phyloP scores from a whole-genome alignment of 441 rosid species.

The Bocquillonia castaneifolia region DNA sequence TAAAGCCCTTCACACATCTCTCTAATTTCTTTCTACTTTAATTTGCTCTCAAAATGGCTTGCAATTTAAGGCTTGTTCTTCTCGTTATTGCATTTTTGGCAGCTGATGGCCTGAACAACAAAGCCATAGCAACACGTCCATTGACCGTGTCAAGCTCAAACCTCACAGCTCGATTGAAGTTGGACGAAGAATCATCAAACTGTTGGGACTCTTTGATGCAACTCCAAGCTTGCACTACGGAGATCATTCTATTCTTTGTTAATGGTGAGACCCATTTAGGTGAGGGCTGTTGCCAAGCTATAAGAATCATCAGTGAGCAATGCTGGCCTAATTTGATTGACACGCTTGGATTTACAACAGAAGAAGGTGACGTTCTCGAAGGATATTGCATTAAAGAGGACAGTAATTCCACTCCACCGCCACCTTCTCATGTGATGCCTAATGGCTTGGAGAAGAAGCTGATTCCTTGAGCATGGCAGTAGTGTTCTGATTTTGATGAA shows the following conservation, averaged over 20 bases:
- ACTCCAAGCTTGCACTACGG: conserved; percentile 54
- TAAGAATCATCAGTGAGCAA: conserved; percentile 36
- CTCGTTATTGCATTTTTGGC: conserved; percentile 8
- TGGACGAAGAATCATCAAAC: conserved; percentile 41
- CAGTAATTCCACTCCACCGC: neutral
- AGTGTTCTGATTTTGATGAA: neutral
- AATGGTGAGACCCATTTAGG: conserved; percentile 57
- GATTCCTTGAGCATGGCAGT: conserved; percentile 8
- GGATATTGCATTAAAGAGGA: conserved; percentile 42
- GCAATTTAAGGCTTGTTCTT: conserved; percentile 9
- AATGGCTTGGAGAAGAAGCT: neutral
- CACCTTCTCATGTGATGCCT: conserved; percentile 2
- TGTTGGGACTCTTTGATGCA: conserved; percentile 59
- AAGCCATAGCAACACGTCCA: conserved; percentile 22
- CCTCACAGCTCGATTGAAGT: conserved; percentile 37
- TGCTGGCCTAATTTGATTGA: conserved; percentile 59
- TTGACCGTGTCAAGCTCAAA: conserved; percentile 23
- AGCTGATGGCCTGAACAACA: conserved; percentile 7
- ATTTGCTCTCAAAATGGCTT: conserved; percentile 9
- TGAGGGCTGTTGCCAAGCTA: conserved; percentile 44
- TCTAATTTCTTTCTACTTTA: neutral
- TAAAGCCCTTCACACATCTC: neutral
- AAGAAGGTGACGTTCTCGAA: conserved; percentile 53
- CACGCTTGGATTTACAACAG: conserved; percentile 47
- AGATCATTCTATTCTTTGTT: conserved; percentile 51